Evolutionary conservation across 1,139 yeast species (phyloP), one percentile per base, ranked within the genome.

Genomic region (Hyphopichia khmerensis): DNA sequence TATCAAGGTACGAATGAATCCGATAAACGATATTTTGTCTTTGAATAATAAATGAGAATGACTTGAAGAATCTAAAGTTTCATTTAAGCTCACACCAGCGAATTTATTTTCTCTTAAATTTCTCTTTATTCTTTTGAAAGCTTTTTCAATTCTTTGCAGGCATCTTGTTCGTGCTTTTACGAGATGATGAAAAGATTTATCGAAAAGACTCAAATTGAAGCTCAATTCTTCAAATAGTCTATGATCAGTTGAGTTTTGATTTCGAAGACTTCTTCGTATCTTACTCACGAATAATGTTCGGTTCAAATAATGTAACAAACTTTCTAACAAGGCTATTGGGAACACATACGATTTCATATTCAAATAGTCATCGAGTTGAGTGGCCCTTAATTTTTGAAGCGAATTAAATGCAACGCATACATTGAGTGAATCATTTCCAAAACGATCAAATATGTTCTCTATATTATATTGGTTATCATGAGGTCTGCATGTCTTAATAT

Each of bases 131-230:
- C n/a, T 30, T 30, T 30, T 30, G 17, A 30, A 30, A 16, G 15
- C 15, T 11, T 30, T 4, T 4, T 11, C 33, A 7, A 30, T 10
- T 16, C 10, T 7, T 30, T 11, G 29, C 5, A 7, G 29, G 10
- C 29, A 18, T 15, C 21, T 30, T 6, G 29, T 31, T 39, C 69
- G 43, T 4, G 31, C n/a, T 2, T 35, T 23, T 1, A 56, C 45
- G 31, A 58, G 43, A 6, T 43, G 37, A 31, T 57, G 57, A 39
- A 53, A 57, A 5, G 48, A 43, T n/a, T 50, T 51, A 41, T 64
- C 69, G 35, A 65, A 53, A 8, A 52, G 45, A 42, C 61, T 51
- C 14, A 62, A 36, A 31, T 52, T 50, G 40, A 62, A 59, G 63
- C 65, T 64, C 35, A 65, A 51, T 21, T 43, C 33, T 41, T 67